A percentile compares a stretch with the other conserved stretches of the same genome.
Conservation (phyloP, 2,329 filamentous ascomycete genomes). For the Diatrype stigma region DNA sequence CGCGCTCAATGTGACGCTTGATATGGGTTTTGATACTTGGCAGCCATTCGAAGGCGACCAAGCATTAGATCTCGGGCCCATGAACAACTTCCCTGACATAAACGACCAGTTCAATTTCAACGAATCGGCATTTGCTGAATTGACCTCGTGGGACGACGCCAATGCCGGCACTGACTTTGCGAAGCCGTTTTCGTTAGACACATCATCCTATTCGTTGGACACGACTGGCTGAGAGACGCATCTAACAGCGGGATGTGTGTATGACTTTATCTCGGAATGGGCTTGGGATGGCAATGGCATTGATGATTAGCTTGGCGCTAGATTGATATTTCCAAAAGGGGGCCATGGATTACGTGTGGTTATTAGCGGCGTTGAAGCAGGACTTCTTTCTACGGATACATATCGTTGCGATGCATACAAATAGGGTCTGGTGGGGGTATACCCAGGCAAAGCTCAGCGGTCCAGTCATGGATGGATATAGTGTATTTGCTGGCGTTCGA, state of each 20-base stretch:
- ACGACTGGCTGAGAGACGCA: slow-evolving; percentile 10
- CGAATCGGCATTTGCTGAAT: slow-evolving; percentile 22
- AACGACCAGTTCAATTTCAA: slow-evolving; percentile 21
- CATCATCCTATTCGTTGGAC: slow-evolving; percentile 38
- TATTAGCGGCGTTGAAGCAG: background rate
- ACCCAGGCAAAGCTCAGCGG: background rate
- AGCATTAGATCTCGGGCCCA: slow-evolving; percentile 38
- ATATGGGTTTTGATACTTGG: slow-evolving; percentile 42
- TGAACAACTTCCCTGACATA: slow-evolving; percentile 17
- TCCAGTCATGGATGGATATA: background rate
- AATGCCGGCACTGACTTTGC: slow-evolving; percentile 38
- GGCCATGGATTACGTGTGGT: background rate
- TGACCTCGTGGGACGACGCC: slow-evolving; percentile 45
- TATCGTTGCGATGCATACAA: background rate
- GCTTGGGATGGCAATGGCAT: background rate
- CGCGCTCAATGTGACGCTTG: slow-evolving; percentile 43
- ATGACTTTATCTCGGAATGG: background rate
- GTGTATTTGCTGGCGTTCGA: background rate
- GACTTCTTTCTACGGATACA: background rate
- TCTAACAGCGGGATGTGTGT: background rate
- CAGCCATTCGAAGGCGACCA: slow-evolving; percentile 43
- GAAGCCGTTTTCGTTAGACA: slow-evolving; percentile 52
- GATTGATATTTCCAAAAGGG: background rate
- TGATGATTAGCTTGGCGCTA: background rate
- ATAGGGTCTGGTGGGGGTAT: background rate